Evolutionary conservation across 352 stramenopile species (phyloP).

Genomic region (Phytophthora pinifolia): DNA sequence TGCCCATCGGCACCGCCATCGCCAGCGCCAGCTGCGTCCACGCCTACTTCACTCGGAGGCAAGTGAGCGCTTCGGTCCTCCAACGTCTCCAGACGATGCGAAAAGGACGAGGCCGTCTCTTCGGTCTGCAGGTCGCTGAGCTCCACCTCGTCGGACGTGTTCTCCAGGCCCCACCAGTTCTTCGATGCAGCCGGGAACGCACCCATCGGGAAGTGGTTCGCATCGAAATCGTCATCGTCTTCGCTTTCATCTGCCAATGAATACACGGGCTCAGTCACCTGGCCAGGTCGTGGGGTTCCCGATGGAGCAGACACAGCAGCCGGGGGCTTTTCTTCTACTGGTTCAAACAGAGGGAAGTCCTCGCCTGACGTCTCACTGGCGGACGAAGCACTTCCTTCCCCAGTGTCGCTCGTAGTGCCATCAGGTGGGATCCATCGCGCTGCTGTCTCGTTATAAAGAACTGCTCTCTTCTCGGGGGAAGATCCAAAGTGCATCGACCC

Average conservation of each 20-base stretch:
- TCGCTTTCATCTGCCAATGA: conserved; percentile 26
- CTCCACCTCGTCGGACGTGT: conserved; percentile 49
- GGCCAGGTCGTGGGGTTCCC: not conserved
- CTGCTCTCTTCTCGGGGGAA: conserved; percentile 44
- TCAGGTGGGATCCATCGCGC: conserved; percentile 58
- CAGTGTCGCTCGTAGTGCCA: conserved; percentile 10
- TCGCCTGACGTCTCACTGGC: conserved; percentile 20
- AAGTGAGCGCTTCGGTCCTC: conserved; percentile 37
- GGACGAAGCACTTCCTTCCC: conserved; percentile 3
- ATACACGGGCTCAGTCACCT: conserved; percentile 5
- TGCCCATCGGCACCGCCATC: conserved; percentile 16
- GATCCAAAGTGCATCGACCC: conserved; percentile 33
- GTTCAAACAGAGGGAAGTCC: conserved; percentile 36
- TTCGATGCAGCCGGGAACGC: conserved; percentile 67
- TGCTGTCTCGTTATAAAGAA: conserved; percentile 55
- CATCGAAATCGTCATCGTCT: conserved; percentile 52
- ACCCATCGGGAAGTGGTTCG: conserved; percentile 44
- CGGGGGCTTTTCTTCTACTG: conserved; percentile 49
- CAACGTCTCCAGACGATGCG: conserved; percentile 55
- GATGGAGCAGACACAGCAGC: not conserved
- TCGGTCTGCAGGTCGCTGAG: conserved; percentile 79
- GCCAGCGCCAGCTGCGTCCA: conserved; percentile 15
- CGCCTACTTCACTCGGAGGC: conserved; percentile 19
- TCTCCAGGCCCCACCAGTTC: conserved; percentile 74
- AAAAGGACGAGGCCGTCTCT: conserved; percentile 70